Evolutionary conservation across 306 rosid species (phyloP).

Genomic region (Cajanus cajan): DNA sequence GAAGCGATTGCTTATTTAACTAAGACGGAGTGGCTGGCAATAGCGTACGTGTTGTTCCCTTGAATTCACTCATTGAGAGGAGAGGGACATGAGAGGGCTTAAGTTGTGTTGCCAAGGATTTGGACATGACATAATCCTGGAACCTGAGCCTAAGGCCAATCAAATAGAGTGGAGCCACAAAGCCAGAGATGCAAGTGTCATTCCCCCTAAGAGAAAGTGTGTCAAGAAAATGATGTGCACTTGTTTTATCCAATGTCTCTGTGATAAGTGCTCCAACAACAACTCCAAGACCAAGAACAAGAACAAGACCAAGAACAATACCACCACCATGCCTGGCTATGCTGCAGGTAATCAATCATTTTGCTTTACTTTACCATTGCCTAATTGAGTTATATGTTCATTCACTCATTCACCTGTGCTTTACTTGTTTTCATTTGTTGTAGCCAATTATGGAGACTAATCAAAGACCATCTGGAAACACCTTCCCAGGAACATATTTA

Average conservation of each 20-base stretch:
- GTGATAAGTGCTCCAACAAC: neutral
- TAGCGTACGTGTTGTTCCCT: neutral
- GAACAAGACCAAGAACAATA: too few relatives aligned
- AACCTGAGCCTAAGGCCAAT: neutral
- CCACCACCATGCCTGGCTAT: neutral
- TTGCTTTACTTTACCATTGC: neutral
- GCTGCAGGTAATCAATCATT: neutral
- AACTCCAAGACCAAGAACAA: neutral
- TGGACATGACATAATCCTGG: neutral
- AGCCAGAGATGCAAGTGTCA: constrained; percentile 31
- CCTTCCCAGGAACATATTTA: neutral
- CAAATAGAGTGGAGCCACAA: neutral
- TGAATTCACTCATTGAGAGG: neutral
- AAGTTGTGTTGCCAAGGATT: constrained; percentile 17
- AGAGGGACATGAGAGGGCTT: constrained; percentile 9
- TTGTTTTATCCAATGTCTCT: constrained; percentile 5
- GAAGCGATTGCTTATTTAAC: neutral
- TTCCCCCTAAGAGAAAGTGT: constrained; percentile 43
- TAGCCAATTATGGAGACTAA: constrained; percentile 13
- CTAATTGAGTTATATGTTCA: neutral
- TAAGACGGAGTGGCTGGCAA: neutral
- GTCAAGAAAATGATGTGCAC: constrained; percentile 39
- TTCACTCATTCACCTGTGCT: too few relatives aligned
- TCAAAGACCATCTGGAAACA: neutral
- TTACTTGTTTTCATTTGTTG: neutral